phyloP scores from a whole-genome alignment of 768 basidiomycete genomes.

The Leccinum ochraceum region DNA sequence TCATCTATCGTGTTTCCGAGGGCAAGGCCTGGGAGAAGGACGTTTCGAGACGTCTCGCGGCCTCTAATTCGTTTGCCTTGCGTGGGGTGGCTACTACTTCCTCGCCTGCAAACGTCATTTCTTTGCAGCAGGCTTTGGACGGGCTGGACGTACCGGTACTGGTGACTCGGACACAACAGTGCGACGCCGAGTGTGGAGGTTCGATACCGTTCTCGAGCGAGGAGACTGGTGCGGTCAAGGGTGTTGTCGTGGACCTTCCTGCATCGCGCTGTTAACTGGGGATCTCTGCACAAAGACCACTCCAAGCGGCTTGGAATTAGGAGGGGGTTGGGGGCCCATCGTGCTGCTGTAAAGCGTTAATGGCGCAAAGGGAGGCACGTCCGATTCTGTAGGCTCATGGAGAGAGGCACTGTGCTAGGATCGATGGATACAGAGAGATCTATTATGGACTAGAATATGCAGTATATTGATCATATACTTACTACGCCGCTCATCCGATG shows the following conservation, averaged over 20 bases:
- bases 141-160: slow-evolving; percentile 7
- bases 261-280: not conserved
- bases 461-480: too few relatives aligned
- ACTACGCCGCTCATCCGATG: too few relatives aligned
- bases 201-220: not conserved
- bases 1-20: slow-evolving; percentile 47
- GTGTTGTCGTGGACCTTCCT: too few relatives aligned
- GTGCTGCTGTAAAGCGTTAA: too few relatives aligned
- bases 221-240: too few relatives aligned
- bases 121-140: slow-evolving; percentile 1
- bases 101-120: not conserved
- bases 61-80: slow-evolving; percentile 7
- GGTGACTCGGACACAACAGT: slow-evolving; percentile 9
- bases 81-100: slow-evolving; percentile 10
- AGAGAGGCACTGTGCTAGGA: too few relatives aligned
- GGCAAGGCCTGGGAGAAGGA: slow-evolving; percentile 44
- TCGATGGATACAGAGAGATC: too few relatives aligned
- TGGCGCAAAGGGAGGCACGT: too few relatives aligned
- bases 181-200: slow-evolving; percentile 1
- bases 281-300: not conserved
- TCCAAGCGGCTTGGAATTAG: too few relatives aligned
- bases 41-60: slow-evolving; percentile 11
- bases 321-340: too few relatives aligned
- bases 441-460: too few relatives aligned
- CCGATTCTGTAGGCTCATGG: too few relatives aligned